phyloP scores from a whole-genome alignment of 176 grass and related monocot species.

The Triticum timopheevii region DNA sequence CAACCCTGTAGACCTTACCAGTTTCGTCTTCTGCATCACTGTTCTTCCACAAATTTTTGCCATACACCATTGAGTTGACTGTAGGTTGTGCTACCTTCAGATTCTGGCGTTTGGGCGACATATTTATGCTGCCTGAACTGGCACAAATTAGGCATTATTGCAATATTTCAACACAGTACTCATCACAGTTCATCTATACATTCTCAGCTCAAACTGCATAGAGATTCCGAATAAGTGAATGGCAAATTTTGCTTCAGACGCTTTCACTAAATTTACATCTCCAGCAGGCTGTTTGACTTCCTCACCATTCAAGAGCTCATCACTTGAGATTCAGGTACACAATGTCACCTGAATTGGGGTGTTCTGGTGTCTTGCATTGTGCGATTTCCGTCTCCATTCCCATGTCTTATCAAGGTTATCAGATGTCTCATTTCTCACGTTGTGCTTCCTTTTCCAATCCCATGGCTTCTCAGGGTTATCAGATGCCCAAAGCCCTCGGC shows the following conservation, averaged over 20 bases:
- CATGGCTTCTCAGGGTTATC: constrained; percentile 44
- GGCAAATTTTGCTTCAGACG: neutral
- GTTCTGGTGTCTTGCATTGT: neutral
- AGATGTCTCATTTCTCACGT: neutral
- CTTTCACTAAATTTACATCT: neutral
- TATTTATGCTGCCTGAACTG: neutral
- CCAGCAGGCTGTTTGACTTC: constrained; percentile 4
- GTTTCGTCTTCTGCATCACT: neutral
- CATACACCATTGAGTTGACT: neutral
- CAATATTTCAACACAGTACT: neutral
- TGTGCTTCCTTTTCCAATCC: constrained; percentile 42
- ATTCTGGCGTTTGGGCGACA: neutral
- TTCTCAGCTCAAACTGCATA: neutral
- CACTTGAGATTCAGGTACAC: neutral
- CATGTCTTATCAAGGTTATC: constrained; percentile 10
- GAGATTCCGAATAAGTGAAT: neutral
- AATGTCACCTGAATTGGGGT: neutral
- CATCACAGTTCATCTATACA: neutral
- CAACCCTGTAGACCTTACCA: neutral
- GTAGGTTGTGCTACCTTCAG: neutral
- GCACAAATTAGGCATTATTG: neutral
- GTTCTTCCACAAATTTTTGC: neutral
- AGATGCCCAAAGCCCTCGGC: constrained; percentile 37
- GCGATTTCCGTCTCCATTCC: constrained; percentile 1
- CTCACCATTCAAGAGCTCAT: neutral